Evolutionary conservation across 2,329 filamentous ascomycete genomes (phyloP).

Genomic region (Penicillium psychrosexuale): DNA sequence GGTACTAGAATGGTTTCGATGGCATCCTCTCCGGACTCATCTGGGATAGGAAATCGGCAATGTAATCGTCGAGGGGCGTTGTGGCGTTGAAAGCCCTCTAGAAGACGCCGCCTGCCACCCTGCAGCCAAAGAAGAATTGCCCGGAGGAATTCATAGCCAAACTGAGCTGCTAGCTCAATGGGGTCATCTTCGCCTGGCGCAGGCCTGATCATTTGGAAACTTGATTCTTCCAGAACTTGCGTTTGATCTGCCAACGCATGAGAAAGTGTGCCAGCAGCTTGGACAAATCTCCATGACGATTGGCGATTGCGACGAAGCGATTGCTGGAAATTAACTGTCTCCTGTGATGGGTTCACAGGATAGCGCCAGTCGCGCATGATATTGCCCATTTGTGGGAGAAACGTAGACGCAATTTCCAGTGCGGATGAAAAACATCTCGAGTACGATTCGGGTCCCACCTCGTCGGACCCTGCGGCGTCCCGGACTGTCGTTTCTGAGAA

Average conservation of each 20-base stretch:
- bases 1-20: conserved; percentile 58
- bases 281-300: conserved; percentile 58
- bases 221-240: conserved; percentile 35
- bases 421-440: conserved; percentile 41
- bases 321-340: conserved; percentile 55
- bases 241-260: conserved; percentile 55
- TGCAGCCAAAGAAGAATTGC: conserved; percentile 62
- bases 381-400: conserved; percentile 57
- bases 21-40: conserved; percentile 49
- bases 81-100: conserved; percentile 56
- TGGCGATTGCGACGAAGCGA: conserved; percentile 56
- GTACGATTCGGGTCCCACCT: conserved; percentile 32
- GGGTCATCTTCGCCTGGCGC: conserved; percentile 45
- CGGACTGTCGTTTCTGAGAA: conserved; percentile 48
- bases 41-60: conserved; percentile 52
- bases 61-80: conserved; percentile 40
- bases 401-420: conserved; percentile 45
- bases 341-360: conserved; percentile 54
- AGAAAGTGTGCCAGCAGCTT: conserved; percentile 58
- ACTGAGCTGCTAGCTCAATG: conserved; percentile 47
- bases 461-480: conserved; percentile 28
- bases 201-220: conserved; percentile 51
- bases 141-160: conserved; percentile 64
- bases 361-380: conserved; percentile 57
- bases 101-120: conserved; percentile 54